These are phyloP conservation scores for Begonia loranthoides DNA, from an alignment of 306 rosid species.

Conservation along the genomic window DNA sequence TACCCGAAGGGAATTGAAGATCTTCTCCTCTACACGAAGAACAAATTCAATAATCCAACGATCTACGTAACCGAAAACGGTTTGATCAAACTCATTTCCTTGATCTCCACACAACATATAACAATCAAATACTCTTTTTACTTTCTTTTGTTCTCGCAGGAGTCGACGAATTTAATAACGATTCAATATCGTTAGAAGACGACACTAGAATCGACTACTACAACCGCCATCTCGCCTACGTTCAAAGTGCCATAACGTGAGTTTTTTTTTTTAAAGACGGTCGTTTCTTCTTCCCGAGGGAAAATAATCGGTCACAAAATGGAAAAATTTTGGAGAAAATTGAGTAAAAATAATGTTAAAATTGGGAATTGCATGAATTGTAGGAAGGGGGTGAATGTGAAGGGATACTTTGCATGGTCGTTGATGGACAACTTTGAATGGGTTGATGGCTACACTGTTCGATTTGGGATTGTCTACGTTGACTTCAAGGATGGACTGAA, in stretches of 20 bases:
- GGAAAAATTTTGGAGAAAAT: too few species aligned
- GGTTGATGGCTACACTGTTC: slow-evolving; percentile 13
- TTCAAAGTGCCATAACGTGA: slow-evolving; percentile 18
- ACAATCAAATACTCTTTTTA: too few species aligned
- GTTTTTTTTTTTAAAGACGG: neutral
- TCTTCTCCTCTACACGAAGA: slow-evolving; percentile 15
- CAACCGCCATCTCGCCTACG: slow-evolving; percentile 11
- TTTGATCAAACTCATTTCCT: slow-evolving; percentile 1
- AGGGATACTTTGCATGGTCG: slow-evolving; percentile 27
- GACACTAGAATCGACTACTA: slow-evolving; percentile 13
- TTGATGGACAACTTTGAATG: slow-evolving; percentile 23
- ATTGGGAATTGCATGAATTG: too few species aligned
- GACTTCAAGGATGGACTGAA: slow-evolving; percentile 15
- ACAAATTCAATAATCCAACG: slow-evolving; percentile 18
- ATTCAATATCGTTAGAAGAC: slow-evolving; percentile 15
- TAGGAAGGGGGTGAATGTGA: slow-evolving; percentile 21
- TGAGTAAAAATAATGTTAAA: too few species aligned
- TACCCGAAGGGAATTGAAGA: slow-evolving; percentile 19
- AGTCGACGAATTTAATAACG: slow-evolving; percentile 9
- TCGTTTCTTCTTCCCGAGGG: neutral
- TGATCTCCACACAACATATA: neutral
- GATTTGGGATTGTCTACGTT: slow-evolving; percentile 20
- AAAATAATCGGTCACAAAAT: too few species aligned
- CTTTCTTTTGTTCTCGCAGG: slow-evolving; percentile 9
- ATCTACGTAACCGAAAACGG: slow-evolving; percentile 30